These are phyloP conservation scores for Poronia punctata DNA, from an alignment of 495 filamentous ascomycete genomes.

Conservation along the genomic window DNA sequence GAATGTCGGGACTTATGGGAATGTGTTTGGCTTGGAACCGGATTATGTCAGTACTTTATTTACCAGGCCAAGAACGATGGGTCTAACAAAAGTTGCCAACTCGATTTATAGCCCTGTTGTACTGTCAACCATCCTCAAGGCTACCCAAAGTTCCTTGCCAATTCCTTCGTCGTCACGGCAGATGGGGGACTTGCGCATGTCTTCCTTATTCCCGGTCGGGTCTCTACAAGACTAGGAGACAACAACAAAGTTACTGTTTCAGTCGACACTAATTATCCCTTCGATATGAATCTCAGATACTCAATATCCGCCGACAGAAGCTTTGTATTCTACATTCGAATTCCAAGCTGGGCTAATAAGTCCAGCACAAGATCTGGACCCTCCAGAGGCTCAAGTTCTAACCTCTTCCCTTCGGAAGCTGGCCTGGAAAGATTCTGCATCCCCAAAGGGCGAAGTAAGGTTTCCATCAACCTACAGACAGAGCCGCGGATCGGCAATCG, in stretches of 20 bases:
- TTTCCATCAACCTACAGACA: slow-evolving; percentile 26
- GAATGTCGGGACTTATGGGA: slow-evolving; percentile 38
- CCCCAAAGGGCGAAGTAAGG: slow-evolving; percentile 21
- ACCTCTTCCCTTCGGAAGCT: slow-evolving; percentile 16
- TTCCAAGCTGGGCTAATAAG: slow-evolving; percentile 39
- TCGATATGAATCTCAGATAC: slow-evolving; percentile 41
- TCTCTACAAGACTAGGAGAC: slow-evolving; percentile 22
- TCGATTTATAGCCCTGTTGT: slow-evolving; percentile 43
- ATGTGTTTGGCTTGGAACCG: slow-evolving; percentile 40
- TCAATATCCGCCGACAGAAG: slow-evolving; percentile 32
- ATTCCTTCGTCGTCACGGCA: slow-evolving; percentile 24
- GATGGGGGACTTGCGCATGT: slow-evolving; percentile 36
- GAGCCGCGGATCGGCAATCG: slow-evolving; percentile 30
- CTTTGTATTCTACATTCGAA: slow-evolving; percentile 46
- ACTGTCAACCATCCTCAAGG: slow-evolving; percentile 58
- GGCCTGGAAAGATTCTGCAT: slow-evolving; percentile 34
- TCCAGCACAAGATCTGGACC: slow-evolving; percentile 20
- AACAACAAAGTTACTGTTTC: slow-evolving; percentile 22
- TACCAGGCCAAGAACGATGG: background rate
- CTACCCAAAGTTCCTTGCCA: slow-evolving; percentile 49
- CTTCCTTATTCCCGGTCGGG: slow-evolving; percentile 32
- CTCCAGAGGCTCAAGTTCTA: background rate
- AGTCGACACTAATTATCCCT: slow-evolving; percentile 46
- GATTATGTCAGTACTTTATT: slow-evolving; percentile 21
- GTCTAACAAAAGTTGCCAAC: slow-evolving; percentile 7